phyloP scores from a whole-genome alignment of 1,284 basidiomycete species.

The Rhodotorula sp. region DNA sequence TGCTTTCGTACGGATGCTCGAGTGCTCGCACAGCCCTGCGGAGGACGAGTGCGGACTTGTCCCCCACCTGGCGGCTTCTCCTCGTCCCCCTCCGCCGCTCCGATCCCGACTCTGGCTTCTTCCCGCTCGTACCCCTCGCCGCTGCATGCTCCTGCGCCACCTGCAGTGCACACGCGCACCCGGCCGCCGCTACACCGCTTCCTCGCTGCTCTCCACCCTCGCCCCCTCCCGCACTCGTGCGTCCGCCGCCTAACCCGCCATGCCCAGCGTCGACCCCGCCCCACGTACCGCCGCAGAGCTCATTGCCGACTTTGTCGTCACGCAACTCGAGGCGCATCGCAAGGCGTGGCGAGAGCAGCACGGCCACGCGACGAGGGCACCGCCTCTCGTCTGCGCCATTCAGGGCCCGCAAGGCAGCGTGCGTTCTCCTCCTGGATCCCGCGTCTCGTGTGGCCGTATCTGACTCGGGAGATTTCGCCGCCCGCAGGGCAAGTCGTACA shows the following conservation, averaged over 20 bases:
- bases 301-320: conserved; percentile 39
- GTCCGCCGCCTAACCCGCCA: too few relatives aligned
- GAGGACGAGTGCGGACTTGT: not conserved
- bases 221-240: not conserved
- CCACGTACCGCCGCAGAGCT: conserved; percentile 18
- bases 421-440: not conserved
- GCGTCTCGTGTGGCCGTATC: too few relatives aligned
- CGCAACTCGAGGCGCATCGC: conserved; percentile 36
- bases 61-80: not conserved
- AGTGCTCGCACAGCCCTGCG: too few relatives aligned
- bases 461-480: not conserved
- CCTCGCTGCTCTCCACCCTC: not conserved
- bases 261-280: not conserved
- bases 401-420: conserved; percentile 73
- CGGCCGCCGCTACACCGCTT: too few relatives aligned
- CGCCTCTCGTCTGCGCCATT: conserved; percentile 62
- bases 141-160: not conserved
- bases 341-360: not conserved
- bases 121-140: not conserved
- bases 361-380: not conserved
- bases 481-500: conserved; percentile 68
- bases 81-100: not conserved
- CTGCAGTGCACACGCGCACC: not conserved
- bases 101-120: not conserved
- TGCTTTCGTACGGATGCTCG: too few relatives aligned